phyloP scores from a whole-genome alignment of 2,329 filamentous ascomycete genomes.

The Cytospora mali region DNA sequence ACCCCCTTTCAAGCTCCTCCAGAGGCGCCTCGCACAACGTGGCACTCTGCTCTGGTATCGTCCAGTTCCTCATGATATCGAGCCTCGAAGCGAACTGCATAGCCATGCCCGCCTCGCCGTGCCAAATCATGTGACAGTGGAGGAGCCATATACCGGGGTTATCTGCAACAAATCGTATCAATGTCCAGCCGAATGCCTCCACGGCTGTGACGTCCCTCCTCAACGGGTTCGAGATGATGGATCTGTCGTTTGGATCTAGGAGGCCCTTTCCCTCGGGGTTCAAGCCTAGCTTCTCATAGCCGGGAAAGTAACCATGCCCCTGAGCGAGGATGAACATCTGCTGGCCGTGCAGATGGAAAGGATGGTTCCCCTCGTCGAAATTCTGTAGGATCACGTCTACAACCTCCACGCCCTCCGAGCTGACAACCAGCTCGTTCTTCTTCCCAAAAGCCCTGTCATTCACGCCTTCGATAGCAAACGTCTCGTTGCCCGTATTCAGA shows the following conservation, averaged over 20 bases:
- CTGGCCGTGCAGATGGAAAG: slow-evolving; percentile 69
- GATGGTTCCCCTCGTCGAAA: slow-evolving; percentile 62
- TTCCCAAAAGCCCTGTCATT: slow-evolving; percentile 52
- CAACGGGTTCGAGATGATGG: slow-evolving; percentile 44
- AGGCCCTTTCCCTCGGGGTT: slow-evolving; percentile 37
- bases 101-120: slow-evolving; percentile 43
- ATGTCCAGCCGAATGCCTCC: slow-evolving; percentile 53
- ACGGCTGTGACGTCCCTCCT: slow-evolving; percentile 49
- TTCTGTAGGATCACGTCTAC: slow-evolving; percentile 66
- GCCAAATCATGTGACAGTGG: slow-evolving; percentile 45
- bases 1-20: slow-evolving; percentile 51
- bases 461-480: slow-evolving; percentile 52
- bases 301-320: slow-evolving; percentile 66
- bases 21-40: slow-evolving; percentile 47
- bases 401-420: slow-evolving; percentile 51
- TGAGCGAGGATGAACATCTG: slow-evolving; percentile 56
- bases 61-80: slow-evolving; percentile 47
- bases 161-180: slow-evolving; percentile 52
- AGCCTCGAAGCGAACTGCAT: slow-evolving; percentile 48
- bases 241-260: slow-evolving; percentile 40
- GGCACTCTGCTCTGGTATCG: slow-evolving; percentile 48
- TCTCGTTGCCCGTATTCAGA: slow-evolving; percentile 45
- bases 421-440: slow-evolving; percentile 55
- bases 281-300: slow-evolving; percentile 43
- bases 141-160: slow-evolving; percentile 51